phyloP scores from a whole-genome alignment of 768 basidiomycete genomes.

The Psilocybe tampanensis region DNA sequence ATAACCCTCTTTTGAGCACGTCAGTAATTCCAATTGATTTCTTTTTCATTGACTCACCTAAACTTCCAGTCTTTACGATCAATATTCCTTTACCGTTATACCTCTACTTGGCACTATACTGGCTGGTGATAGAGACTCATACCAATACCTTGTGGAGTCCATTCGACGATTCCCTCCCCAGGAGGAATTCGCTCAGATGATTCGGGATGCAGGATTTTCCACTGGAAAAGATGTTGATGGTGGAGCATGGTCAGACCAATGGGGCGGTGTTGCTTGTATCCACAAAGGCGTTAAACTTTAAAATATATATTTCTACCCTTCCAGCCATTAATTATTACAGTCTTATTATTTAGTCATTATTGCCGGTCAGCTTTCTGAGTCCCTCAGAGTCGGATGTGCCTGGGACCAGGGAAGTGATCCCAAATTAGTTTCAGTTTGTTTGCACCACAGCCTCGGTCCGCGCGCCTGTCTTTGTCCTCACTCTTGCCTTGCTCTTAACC shows the following conservation, averaged over 20 bases:
- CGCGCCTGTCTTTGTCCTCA: constrained; percentile 10
- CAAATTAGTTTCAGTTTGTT: constrained; percentile 27
- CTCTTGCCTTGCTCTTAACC: constrained; percentile 26
- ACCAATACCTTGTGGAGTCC: constrained; percentile 97
- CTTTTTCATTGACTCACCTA: constrained; percentile 5
- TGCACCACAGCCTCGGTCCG: constrained; percentile 22
- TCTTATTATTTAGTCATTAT: too few species aligned
- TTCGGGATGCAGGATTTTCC: constrained; percentile 80
- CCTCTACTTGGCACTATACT: constrained; percentile 95
- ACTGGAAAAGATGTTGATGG: constrained; percentile 74
- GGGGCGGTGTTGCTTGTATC: constrained; percentile 87
- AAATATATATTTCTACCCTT: constrained; percentile 1
- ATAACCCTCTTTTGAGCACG: constrained; percentile 84
- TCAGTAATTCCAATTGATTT: constrained; percentile 45
- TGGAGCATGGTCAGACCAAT: constrained; percentile 84
- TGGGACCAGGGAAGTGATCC: neutral
- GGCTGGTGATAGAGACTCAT: constrained; percentile 92
- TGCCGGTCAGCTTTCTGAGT: too few species aligned
- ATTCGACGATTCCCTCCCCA: constrained; percentile 93
- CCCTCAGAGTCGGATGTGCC: too few species aligned
- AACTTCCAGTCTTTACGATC: constrained; percentile 76
- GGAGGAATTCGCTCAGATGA: constrained; percentile 86
- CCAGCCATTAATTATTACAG: too few species aligned
- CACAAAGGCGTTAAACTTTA: constrained; percentile 85
- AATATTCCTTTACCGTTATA: constrained; percentile 95